Evolutionary conservation across 2,329 filamentous ascomycete genomes (phyloP).

Genomic region (Alternaria brassicae): DNA sequence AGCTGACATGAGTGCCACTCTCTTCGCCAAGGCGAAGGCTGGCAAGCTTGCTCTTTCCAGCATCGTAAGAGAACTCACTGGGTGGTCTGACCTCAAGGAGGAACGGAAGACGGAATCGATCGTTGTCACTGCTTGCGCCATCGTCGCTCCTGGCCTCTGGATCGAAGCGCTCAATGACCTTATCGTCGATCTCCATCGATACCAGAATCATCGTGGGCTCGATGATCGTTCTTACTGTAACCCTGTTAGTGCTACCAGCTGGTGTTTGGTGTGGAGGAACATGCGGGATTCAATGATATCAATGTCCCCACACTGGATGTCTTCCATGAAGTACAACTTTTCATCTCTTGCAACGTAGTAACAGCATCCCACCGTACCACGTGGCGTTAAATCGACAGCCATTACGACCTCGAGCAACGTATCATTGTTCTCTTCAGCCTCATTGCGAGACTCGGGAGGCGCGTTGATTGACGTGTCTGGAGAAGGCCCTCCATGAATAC

Average conservation of each 20-base stretch:
- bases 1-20: constrained; percentile 58
- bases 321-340: constrained; percentile 77
- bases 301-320: constrained; percentile 72
- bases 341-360: constrained; percentile 78
- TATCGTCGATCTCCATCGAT: constrained; percentile 63
- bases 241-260: background rate
- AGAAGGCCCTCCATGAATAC: background rate
- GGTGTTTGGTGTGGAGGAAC: constrained; percentile 18
- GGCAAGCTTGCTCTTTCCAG: constrained; percentile 70
- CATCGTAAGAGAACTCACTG: constrained; percentile 73
- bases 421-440: constrained; percentile 58
- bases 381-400: constrained; percentile 77
- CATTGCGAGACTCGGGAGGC: constrained; percentile 8
- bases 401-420: constrained; percentile 74
- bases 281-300: constrained; percentile 62
- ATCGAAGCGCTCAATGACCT: constrained; percentile 55
- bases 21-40: constrained; percentile 62
- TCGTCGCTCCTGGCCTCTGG: constrained; percentile 49
- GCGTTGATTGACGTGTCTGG: background rate
- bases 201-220: constrained; percentile 67
- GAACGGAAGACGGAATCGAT: constrained; percentile 64
- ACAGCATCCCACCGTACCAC: constrained; percentile 78
- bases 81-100: constrained; percentile 72
- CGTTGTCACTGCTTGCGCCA: constrained; percentile 44
- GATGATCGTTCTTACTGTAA: constrained; percentile 65